A percentile compares a stretch with the other conserved stretches of the same genome.
phyloP scores from a whole-genome alignment of 1,139 yeast species.

The Trichomonascaceae sp. region DNA sequence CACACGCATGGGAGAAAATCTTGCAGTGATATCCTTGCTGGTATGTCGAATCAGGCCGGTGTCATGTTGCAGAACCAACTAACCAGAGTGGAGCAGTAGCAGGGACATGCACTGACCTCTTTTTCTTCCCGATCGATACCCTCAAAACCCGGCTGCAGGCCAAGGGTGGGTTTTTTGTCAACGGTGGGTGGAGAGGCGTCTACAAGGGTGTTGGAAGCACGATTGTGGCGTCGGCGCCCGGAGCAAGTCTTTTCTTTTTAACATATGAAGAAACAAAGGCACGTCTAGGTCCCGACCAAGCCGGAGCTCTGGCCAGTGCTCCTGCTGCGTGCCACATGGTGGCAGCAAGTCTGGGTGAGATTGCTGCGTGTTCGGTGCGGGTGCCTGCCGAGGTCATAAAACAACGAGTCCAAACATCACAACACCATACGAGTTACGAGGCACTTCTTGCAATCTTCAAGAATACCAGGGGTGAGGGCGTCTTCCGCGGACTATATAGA shows the following conservation, averaged over 20 bases:
- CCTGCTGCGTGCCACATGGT: constrained; percentile 58
- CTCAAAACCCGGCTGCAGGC: constrained; percentile 90
- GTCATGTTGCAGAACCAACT: too few relatives aligned
- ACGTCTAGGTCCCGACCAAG: constrained; percentile 33
- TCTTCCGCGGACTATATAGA: constrained; percentile 64
- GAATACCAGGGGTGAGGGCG: constrained; percentile 63
- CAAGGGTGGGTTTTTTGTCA: constrained; percentile 78
- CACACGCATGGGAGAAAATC: neutral
- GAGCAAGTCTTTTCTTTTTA: constrained; percentile 76
- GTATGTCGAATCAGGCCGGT: too few relatives aligned
- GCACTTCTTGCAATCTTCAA: constrained; percentile 49
- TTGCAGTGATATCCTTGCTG: neutral
- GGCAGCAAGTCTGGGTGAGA: constrained; percentile 79
- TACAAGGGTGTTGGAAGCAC: constrained; percentile 90
- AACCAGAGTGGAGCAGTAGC: constrained; percentile 82
- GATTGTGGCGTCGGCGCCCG: constrained; percentile 89
- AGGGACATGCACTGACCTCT: constrained; percentile 88
- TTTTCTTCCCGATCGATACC: constrained; percentile 93
- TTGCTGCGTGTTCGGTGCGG: constrained; percentile 83
- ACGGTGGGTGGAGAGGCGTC: constrained; percentile 89
- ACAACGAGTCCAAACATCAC: constrained; percentile 78
- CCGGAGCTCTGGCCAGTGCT: constrained; percentile 14
- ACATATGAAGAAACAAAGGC: constrained; percentile 72
- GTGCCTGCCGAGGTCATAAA: constrained; percentile 96
- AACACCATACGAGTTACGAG: constrained; percentile 47